Conservation (phyloP, 306 rosid genomes). For the Fragaria iinumae region DNA sequence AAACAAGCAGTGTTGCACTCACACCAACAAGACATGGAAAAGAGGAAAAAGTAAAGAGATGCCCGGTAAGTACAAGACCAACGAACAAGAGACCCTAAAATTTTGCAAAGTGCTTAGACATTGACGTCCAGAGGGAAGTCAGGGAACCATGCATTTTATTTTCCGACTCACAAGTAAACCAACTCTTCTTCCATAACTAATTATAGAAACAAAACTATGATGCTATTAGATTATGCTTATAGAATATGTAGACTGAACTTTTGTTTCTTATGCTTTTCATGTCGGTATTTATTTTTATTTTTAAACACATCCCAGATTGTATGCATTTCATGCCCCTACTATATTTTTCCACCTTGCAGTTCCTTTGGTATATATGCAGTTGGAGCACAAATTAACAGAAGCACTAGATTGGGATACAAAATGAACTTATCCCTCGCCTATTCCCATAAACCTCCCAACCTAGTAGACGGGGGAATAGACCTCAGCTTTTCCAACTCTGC, state of each 20-base stretch:
- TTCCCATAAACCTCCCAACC: background rate
- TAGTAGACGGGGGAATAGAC: background rate
- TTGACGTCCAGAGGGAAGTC: background rate
- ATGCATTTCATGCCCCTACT: background rate
- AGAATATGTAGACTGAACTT: background rate
- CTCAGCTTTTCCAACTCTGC: background rate
- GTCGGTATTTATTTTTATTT: background rate
- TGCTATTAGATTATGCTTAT: background rate
- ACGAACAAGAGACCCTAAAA: background rate
- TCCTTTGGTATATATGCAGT: constrained; percentile 50
- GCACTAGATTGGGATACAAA: constrained; percentile 32
- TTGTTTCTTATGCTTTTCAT: background rate
- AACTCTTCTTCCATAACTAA: background rate
- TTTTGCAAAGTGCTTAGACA: background rate
- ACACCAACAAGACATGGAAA: background rate
- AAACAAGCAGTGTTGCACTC: too few species aligned
- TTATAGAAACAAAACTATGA: background rate
- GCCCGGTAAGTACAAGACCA: background rate
- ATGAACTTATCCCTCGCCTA: background rate
- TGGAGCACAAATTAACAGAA: constrained; percentile 59
- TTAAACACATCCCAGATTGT: background rate
- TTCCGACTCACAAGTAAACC: background rate
- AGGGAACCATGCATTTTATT: background rate
- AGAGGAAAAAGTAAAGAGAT: background rate
- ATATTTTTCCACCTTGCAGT: constrained; percentile 37